phyloP scores from a whole-genome alignment of 805 yeast species.

The Candida wancherniae region DNA sequence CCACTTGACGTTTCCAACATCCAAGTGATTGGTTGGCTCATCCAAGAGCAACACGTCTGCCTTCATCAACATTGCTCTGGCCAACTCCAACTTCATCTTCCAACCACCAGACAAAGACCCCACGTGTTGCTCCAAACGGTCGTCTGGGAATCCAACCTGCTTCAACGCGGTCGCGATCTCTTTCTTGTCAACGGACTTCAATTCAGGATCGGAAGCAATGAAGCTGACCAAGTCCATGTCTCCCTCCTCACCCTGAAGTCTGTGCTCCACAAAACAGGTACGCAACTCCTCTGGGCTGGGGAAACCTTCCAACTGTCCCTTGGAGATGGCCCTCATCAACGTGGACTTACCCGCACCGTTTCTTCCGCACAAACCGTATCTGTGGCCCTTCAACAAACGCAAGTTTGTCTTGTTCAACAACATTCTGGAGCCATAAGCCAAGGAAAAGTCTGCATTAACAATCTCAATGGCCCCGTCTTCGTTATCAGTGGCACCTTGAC shows the following conservation, averaged over 20 bases:
- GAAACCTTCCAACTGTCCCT: conserved; percentile 96
- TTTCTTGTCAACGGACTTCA: conserved; percentile 54
- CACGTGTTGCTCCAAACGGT: conserved; percentile 83
- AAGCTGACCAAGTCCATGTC: conserved; percentile 83
- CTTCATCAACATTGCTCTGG: conserved; percentile 97
- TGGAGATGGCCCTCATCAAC: conserved; percentile 92
- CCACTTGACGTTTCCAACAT: conserved; percentile 92
- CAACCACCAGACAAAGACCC: conserved; percentile 98
- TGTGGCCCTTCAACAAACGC: conserved; percentile 86
- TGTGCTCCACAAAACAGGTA: conserved; percentile 97
- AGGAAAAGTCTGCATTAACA: conserved; percentile 89
- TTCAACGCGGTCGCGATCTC: conserved; percentile 74
- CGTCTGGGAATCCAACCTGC: conserved; percentile 88
- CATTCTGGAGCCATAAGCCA: conserved; percentile 98
- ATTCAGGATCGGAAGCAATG: conserved; percentile 85
- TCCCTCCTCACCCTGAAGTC: conserved; percentile 90
- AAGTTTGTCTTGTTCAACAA: conserved; percentile 86
- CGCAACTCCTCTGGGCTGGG: conserved; percentile 81
- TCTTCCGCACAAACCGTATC: conserved; percentile 97
- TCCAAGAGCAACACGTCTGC: conserved; percentile 93
- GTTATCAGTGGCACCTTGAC: conserved; percentile 48
- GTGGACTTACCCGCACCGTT: conserved; percentile 99
- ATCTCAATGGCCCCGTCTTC: conserved; percentile 82
- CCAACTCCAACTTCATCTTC: conserved; percentile 98
- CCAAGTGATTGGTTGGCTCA: conserved; percentile 98